Evolutionary conservation across 768 basidiomycete species (phyloP).

Genomic region (Leccinum aurantiacum): DNA sequence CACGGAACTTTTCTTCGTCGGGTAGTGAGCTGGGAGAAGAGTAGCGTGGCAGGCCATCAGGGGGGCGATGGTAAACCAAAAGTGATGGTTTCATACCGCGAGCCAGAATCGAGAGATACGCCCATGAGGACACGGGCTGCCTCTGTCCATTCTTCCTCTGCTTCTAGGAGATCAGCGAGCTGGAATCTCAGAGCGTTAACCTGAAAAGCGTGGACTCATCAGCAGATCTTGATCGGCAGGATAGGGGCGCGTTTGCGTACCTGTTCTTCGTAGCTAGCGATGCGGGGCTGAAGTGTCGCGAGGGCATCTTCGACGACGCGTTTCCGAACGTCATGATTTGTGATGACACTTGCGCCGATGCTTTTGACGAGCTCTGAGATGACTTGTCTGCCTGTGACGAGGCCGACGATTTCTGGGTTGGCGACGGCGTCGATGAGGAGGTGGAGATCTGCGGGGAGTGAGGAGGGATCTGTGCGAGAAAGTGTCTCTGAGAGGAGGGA

Average conservation of each 20-base stretch:
- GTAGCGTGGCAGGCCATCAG: neutral
- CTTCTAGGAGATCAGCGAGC: constrained; percentile 86
- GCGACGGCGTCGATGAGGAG: constrained; percentile 77
- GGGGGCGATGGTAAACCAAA: neutral
- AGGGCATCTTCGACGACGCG: constrained; percentile 76
- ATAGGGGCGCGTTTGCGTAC: constrained; percentile 39
- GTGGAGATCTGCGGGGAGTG: constrained; percentile 58
- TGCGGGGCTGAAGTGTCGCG: constrained; percentile 65
- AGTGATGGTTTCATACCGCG: constrained; percentile 53
- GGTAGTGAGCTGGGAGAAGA: constrained; percentile 48
- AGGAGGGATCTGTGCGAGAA: constrained; percentile 45
- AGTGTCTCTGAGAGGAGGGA: constrained; percentile 67
- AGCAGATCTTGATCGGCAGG: neutral
- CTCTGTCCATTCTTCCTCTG: constrained; percentile 90
- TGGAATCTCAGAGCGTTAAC: constrained; percentile 81
- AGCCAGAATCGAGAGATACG: constrained; percentile 87
- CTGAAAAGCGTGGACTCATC: constrained; percentile 39
- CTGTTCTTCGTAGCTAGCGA: constrained; percentile 95
- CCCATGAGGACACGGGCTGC: constrained; percentile 91
- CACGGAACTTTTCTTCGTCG: constrained; percentile 83
- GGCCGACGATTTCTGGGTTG: constrained; percentile 76
- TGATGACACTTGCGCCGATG: constrained; percentile 55
- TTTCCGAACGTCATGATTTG: constrained; percentile 59
- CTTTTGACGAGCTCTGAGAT: constrained; percentile 79
- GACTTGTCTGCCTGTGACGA: constrained; percentile 87